Conservation (phyloP, 2,329 filamentous ascomycete genomes). For the Amphichorda felina region DNA sequence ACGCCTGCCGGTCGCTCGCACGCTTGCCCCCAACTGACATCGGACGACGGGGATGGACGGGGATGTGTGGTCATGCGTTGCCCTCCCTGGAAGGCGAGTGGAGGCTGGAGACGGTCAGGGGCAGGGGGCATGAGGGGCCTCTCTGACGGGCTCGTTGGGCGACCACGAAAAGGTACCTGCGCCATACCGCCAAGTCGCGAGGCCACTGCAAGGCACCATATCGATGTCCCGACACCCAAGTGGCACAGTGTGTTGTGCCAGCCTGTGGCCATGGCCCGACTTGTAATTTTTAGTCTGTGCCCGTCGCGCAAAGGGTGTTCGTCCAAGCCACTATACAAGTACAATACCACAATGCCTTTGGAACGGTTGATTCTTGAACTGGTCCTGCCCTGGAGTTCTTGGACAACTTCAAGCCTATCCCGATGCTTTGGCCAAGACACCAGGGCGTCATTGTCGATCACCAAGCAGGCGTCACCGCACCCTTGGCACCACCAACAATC, state of each 20-base stretch:
- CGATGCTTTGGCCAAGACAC: no score
- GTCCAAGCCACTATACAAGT: no score
- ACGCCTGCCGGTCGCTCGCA: not conserved
- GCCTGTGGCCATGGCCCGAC: no score
- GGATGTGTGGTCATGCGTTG: conserved; percentile 3
- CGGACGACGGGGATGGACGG: not conserved
- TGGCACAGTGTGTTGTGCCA: not conserved
- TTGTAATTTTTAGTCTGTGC: no score
- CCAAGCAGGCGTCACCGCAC: no score
- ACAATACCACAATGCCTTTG: no score
- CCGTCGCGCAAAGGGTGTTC: no score
- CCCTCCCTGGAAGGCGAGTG: conserved; percentile 1
- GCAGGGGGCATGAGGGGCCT: not conserved
- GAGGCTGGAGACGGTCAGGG: not conserved
- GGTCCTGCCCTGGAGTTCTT: no score
- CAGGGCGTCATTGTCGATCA: no score
- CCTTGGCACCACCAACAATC: no score
- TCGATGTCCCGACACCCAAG: not conserved
- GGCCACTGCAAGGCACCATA: conserved; percentile 3
- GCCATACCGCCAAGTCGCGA: not conserved
- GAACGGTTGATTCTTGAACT: no score
- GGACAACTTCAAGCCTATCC: no score
- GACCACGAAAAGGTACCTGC: not conserved
- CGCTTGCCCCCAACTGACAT: not conserved
- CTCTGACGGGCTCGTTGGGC: not conserved